Percentiles rank a stretch among this genome's conserved stretches.
phyloP scores from a whole-genome alignment of 768 basidiomycete genomes.

The Podaxis sp. region DNA sequence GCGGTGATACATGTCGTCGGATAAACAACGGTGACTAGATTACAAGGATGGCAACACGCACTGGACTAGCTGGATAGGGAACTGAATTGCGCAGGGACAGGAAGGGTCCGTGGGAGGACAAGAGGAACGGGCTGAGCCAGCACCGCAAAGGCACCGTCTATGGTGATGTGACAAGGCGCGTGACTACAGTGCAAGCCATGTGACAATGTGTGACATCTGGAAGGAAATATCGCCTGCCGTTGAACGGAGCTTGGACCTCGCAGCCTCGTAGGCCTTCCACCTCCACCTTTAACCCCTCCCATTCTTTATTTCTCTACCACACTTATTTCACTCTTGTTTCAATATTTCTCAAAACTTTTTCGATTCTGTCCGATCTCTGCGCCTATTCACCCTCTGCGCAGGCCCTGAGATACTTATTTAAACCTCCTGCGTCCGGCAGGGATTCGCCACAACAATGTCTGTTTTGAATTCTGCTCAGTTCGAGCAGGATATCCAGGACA shows the following conservation, averaged over 20 bases:
- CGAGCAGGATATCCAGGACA: slow-evolving; percentile 31
- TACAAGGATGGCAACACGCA: slow-evolving; percentile 9
- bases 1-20: neutral
- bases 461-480: slow-evolving; percentile 28
- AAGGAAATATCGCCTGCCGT: slow-evolving; percentile 14
- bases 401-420: slow-evolving; percentile 20
- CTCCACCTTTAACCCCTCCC: slow-evolving; percentile 3
- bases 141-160: slow-evolving; percentile 8
- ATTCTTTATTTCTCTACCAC: slow-evolving; percentile 1
- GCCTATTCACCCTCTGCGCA: neutral
- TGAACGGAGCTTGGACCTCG: slow-evolving; percentile 14
- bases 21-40: slow-evolving; percentile 2
- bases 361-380: neutral
- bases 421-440: slow-evolving; percentile 1
- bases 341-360: neutral
- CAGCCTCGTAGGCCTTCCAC: slow-evolving; percentile 6
- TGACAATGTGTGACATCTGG: slow-evolving; percentile 8
- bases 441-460: slow-evolving; percentile 14
- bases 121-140: slow-evolving; percentile 6
- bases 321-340: neutral
- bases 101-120: slow-evolving; percentile 10
- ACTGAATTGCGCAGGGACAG: slow-evolving; percentile 12
- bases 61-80: slow-evolving; percentile 12
- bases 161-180: slow-evolving; percentile 2
- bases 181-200: slow-evolving; percentile 2